These are phyloP conservation scores for Cladosporium sphaerospermum DNA, from an alignment of 2,329 filamentous ascomycete genomes.

Conservation along the genomic window DNA sequence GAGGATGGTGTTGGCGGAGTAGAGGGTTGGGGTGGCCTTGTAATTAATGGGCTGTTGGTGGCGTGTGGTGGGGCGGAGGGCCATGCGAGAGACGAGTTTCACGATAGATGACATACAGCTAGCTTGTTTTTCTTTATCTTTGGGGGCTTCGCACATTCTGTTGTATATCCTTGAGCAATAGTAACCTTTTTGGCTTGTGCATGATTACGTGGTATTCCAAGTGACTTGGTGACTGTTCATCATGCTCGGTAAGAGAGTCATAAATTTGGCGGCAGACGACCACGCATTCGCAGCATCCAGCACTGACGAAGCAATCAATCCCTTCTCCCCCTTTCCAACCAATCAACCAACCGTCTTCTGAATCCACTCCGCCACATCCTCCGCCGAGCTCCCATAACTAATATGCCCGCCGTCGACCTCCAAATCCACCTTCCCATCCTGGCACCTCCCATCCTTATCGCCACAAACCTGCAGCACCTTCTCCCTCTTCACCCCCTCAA, in stretches of 20 bases:
- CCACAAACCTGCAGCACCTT: conserved; percentile 23
- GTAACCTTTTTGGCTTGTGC: too few relatives aligned
- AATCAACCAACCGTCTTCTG: conserved; percentile 7
- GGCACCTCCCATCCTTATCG: conserved; percentile 18
- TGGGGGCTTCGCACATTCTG: too few relatives aligned
- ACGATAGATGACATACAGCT: conserved; percentile 9
- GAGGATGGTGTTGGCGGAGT: conserved; percentile 29
- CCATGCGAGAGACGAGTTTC: not conserved
- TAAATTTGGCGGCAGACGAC: not conserved
- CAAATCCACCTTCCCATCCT: conserved; percentile 13
- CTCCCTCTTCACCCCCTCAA: conserved; percentile 19
- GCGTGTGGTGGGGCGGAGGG: not conserved
- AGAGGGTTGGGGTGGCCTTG: not conserved
- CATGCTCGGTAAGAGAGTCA: not conserved
- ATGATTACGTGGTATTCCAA: too few relatives aligned
- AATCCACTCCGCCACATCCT: conserved; percentile 22
- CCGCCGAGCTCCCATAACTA: conserved; percentile 18
- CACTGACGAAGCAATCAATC: not conserved
- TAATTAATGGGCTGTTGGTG: not conserved
- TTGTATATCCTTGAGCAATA: too few relatives aligned
- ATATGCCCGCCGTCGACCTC: conserved; percentile 20
- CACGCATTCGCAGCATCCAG: too few relatives aligned
- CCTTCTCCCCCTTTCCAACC: not conserved
- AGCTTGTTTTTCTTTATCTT: not conserved
- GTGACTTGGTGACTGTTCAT: not conserved